These are phyloP conservation scores for Gorgonomyces haynaldii DNA, from an alignment of 192 early-diverging fungal species.

Conservation along the genomic window DNA sequence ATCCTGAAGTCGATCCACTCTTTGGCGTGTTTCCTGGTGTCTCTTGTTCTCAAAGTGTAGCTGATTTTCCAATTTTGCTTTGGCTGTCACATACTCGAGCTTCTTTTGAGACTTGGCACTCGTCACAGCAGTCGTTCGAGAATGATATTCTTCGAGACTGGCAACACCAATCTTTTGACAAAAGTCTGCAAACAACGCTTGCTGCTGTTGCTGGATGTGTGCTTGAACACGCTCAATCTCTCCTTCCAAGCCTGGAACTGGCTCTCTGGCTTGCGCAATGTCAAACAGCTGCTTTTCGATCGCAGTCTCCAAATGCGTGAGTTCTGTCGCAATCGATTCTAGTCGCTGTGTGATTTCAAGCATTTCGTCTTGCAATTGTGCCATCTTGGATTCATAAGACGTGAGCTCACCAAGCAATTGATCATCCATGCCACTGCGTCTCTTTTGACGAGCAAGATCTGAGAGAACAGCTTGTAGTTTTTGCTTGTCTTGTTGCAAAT, in stretches of 20 bases:
- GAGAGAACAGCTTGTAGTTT: conserved; percentile 58
- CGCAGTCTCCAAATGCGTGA: conserved; percentile 23
- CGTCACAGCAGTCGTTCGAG: conserved; percentile 50
- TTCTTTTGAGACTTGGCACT: conserved; percentile 64
- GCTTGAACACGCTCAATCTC: conserved; percentile 36
- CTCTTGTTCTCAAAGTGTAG: conserved; percentile 65
- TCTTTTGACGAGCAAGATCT: conserved; percentile 55
- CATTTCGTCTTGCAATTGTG: conserved; percentile 42
- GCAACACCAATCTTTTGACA: conserved; percentile 60
- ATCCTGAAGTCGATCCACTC: conserved; percentile 43
- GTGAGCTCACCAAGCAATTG: conserved; percentile 14
- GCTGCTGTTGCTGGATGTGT: conserved; percentile 35
- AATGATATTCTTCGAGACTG: conserved; percentile 83
- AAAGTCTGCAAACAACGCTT: conserved; percentile 68
- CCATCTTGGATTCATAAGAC: conserved; percentile 22
- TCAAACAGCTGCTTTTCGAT: conserved; percentile 33
- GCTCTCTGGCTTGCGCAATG: conserved; percentile 15
- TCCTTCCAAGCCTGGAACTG: conserved; percentile 4
- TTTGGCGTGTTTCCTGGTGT: conserved; percentile 45
- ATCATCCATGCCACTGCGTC: conserved; percentile 31
- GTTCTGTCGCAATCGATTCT: conserved; percentile 36
- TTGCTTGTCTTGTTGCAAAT: conserved; percentile 57
- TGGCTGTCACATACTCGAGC: conserved; percentile 62
- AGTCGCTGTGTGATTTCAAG: conserved; percentile 7
- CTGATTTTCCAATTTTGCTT: conserved; percentile 71